phyloP scores from a whole-genome alignment of 2,329 filamentous ascomycete genomes.

The Dryadomyces quercus-mongolicae region DNA sequence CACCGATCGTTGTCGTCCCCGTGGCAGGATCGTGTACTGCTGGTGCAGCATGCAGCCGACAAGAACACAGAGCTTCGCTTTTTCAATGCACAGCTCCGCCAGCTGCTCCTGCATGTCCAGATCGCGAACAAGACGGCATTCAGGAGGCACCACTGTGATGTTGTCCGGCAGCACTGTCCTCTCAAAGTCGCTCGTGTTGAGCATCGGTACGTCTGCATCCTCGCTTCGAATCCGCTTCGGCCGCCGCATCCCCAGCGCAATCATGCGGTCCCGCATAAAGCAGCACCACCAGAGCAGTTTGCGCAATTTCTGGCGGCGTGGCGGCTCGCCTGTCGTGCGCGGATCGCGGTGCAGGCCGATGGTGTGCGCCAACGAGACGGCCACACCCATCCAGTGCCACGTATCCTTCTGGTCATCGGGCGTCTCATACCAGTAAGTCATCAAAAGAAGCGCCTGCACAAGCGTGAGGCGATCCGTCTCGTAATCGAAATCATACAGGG shows the following conservation, averaged over 20 bases:
- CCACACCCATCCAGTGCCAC: conserved; percentile 98
- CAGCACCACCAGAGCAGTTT: conserved; percentile 98
- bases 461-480: conserved; percentile 81
- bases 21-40: conserved; percentile 84
- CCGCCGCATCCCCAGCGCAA: conserved; percentile 85
- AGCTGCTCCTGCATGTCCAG: conserved; percentile 62
- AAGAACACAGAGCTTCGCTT: conserved; percentile 78
- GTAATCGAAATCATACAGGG: conserved; percentile 92
- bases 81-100: conserved; percentile 81
- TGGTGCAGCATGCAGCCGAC: conserved; percentile 82
- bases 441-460: conserved; percentile 76
- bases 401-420: conserved; percentile 96
- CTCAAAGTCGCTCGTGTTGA: conserved; percentile 76
- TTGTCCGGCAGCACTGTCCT: conserved; percentile 54
- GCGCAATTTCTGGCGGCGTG: conserved; percentile 68
- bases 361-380: conserved; percentile 82
- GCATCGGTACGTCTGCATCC: conserved; percentile 88
- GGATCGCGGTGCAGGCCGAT: conserved; percentile 88
- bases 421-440: conserved; percentile 98
- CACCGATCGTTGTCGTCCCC: conserved; percentile 68
- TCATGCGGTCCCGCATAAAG: conserved; percentile 86
- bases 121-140: conserved; percentile 62
- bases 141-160: conserved; percentile 53
- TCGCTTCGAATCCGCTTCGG: conserved; percentile 87
- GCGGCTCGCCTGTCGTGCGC: conserved; percentile 58